Conservation (phyloP, 371 early-diverging fungal genomes). For the Capillidium heterosporum region DNA sequence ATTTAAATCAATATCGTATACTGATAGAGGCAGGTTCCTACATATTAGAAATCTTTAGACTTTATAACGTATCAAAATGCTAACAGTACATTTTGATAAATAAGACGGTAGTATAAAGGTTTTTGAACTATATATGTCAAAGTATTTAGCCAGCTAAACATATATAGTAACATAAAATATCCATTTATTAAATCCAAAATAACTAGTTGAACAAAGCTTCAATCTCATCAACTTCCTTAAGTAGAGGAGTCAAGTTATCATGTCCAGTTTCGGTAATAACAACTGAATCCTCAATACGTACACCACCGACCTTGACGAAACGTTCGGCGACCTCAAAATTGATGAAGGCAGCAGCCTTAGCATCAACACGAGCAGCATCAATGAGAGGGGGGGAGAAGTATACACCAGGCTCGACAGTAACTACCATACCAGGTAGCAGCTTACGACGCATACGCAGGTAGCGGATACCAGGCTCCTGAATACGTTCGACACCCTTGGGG, state of each 20-base stretch:
- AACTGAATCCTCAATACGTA: slow-evolving; percentile 84
- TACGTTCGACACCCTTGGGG: slow-evolving; percentile 52
- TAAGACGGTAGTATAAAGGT: no score
- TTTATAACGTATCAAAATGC: no score
- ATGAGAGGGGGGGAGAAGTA: slow-evolving; percentile 39
- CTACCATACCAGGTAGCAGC: slow-evolving; percentile 59
- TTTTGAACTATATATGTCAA: no score
- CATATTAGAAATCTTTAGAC: no score
- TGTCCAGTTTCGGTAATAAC: slow-evolving; percentile 47
- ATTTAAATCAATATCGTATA: no score
- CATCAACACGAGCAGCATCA: slow-evolving; percentile 26
- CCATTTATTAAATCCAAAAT: no score
- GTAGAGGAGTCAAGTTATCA: slow-evolving; percentile 53
- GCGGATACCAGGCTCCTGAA: slow-evolving; percentile 61
- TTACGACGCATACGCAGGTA: slow-evolving; percentile 73
- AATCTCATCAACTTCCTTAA: slow-evolving; percentile 50
- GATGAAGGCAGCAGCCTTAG: slow-evolving; percentile 35
- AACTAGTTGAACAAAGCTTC: slow-evolving; percentile 21
- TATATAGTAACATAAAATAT: no score
- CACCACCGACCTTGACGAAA: slow-evolving; percentile 70
- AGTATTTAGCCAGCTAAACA: no score
- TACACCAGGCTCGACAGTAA: slow-evolving; percentile 88
- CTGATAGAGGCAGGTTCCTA: no score
- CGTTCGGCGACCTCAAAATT: slow-evolving; percentile 44
- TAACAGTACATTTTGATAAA: no score